Conservation (phyloP, 176 grass and related monocot genomes). For the Oryza meyeriana region DNA sequence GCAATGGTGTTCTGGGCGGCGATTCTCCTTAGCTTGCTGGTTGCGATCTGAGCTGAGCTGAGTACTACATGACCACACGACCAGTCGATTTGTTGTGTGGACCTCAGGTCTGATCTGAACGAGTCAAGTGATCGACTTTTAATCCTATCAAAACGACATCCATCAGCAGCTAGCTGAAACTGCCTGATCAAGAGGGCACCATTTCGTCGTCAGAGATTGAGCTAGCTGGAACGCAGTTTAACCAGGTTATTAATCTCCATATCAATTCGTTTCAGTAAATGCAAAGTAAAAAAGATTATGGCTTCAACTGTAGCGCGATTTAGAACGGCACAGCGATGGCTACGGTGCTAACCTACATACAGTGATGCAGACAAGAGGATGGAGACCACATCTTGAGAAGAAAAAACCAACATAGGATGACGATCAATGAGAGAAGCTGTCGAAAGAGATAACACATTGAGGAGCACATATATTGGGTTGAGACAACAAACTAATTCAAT, state of each 20-base stretch:
- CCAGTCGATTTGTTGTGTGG: neutral
- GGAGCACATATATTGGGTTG: neutral
- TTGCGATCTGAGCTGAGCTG: neutral
- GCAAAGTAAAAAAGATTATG: neutral
- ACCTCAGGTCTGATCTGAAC: constrained; percentile 3
- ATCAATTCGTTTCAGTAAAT: neutral
- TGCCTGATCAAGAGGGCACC: neutral
- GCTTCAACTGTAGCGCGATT: neutral
- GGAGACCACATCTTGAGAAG: neutral
- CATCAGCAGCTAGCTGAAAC: neutral
- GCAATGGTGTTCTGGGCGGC: constrained; percentile 1
- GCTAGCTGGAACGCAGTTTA: neutral
- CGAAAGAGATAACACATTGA: neutral
- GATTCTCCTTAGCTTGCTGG: neutral
- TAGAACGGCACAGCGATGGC: neutral
- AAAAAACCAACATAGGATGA: neutral
- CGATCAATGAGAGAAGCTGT: neutral
- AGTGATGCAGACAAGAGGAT: neutral
- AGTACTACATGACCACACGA: neutral
- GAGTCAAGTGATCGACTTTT: neutral
- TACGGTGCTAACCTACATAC: neutral
- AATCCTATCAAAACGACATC: neutral
- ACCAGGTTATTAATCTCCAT: neutral
- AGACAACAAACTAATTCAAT: neutral
- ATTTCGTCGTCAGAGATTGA: neutral